Conservation (phyloP, 1,284 basidiomycete species). For the Peniophora sp. region DNA sequence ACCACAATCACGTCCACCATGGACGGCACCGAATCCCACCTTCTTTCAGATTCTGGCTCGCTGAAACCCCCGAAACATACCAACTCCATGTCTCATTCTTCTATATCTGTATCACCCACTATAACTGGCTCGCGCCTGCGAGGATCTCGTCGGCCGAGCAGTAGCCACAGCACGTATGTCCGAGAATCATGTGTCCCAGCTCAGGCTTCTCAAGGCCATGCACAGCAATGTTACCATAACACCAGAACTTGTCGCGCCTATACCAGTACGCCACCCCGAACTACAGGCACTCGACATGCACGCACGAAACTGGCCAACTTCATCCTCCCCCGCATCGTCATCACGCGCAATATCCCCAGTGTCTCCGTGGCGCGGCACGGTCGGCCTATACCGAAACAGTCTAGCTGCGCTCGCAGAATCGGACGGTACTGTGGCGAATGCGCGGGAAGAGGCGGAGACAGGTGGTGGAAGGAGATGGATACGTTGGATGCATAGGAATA, state of each 20-base stretch:
- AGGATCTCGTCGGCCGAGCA: slow-evolving; percentile 1
- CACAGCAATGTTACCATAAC: slow-evolving; percentile 8
- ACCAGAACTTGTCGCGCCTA: slow-evolving; percentile 24
- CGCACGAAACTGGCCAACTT: slow-evolving; percentile 15
- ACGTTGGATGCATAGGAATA: slow-evolving; percentile 68
- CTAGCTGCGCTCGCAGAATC: slow-evolving; percentile 26
- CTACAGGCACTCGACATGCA: slow-evolving; percentile 16
- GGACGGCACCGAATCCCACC: neutral
- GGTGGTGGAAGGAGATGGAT: slow-evolving; percentile 55
- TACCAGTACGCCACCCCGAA: slow-evolving; percentile 21
- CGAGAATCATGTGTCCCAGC: neutral
- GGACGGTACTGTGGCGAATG: slow-evolving; percentile 15
- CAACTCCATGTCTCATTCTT: neutral
- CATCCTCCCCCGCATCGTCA: slow-evolving; percentile 14
- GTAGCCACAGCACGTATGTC: neutral
- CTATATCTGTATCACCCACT: neutral
- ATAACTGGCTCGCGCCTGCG: slow-evolving; percentile 7
- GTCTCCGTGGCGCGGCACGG: neutral
- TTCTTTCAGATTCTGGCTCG: neutral
- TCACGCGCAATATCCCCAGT: slow-evolving; percentile 18
- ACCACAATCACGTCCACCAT: neutral
- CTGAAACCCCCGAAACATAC: too few relatives aligned
- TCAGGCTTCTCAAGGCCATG: too few relatives aligned
- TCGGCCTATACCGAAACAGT: slow-evolving; percentile 16
- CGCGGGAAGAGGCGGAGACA: slow-evolving; percentile 26